phyloP scores from a whole-genome alignment of 169 alveolate species.

The Eimeria sp. region DNA sequence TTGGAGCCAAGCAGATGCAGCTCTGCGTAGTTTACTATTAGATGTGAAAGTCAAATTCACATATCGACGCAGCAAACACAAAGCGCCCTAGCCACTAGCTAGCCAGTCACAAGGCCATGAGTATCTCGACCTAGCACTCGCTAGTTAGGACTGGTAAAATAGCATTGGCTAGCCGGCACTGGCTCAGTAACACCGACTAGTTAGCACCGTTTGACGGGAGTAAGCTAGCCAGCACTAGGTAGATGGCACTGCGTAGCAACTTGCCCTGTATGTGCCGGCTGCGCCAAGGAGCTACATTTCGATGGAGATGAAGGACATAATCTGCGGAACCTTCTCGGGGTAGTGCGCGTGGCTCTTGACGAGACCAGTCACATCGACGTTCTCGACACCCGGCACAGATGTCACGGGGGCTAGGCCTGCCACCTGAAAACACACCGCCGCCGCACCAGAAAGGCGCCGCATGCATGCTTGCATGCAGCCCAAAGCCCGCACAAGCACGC shows the following conservation, averaged over 20 bases:
- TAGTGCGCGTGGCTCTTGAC: conserved; percentile 85
- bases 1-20: neutral
- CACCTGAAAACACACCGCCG: conserved; percentile 48
- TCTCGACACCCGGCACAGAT: conserved; percentile 85
- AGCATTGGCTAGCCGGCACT: neutral
- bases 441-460: too few relatives aligned
- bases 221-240: neutral
- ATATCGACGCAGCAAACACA: neutral
- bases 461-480: too few relatives aligned
- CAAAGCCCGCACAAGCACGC: neutral
- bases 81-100: neutral
- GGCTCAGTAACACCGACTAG: neutral
- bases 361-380: conserved; percentile 83
- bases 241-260: neutral
- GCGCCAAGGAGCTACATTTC: conserved; percentile 6
- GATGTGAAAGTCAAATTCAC: neutral
- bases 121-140: neutral
- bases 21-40: neutral
- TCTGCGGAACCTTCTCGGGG: conserved; percentile 79
- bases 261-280: neutral
- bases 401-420: conserved; percentile 86
- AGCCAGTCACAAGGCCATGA: neutral
- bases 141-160: neutral
- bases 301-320: conserved; percentile 70
- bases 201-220: neutral